Percentiles rank a stretch among this genome's conserved stretches.
Evolutionary conservation across 2,329 filamentous ascomycete species (phyloP).

Genomic region (Fusarium penzigii): DNA sequence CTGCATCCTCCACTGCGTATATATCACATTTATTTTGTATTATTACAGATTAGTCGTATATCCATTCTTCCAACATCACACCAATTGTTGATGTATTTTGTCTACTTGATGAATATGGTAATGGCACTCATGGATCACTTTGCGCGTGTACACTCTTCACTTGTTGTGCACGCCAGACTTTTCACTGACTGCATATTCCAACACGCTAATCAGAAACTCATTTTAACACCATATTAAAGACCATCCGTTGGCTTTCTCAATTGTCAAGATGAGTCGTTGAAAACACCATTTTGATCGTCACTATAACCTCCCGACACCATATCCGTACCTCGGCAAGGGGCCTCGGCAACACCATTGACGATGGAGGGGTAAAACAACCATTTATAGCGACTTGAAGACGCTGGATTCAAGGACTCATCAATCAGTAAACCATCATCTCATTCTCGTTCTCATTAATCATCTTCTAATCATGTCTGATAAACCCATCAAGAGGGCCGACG

Average conservation of each 20-base stretch:
- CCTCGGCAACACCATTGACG: neutral
- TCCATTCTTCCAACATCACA: no score
- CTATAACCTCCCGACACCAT: neutral
- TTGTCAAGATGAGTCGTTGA: neutral
- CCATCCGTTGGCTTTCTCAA: neutral
- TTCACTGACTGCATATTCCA: neutral
- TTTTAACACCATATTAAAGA: neutral
- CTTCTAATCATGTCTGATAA: conserved; percentile 18
- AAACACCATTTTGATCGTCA: neutral
- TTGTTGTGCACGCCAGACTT: no score
- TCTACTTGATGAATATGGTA: no score
- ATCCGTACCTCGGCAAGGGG: neutral
- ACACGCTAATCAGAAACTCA: neutral
- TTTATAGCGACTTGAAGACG: neutral
- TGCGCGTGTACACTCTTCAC: no score
- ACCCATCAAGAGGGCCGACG: conserved; percentile 38
- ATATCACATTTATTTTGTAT: no score
- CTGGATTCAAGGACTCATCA: neutral
- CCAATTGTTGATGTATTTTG: no score
- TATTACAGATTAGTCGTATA: no score
- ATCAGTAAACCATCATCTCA: neutral
- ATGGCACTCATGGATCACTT: no score
- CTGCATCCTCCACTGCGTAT: no score
- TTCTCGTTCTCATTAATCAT: no score
- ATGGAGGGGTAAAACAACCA: neutral